A percentile compares a stretch with the other conserved stretches of the same genome.
Conservation (phyloP, 306 rosid genomes). For the cucumber (Cucumis sativus) region DNA sequence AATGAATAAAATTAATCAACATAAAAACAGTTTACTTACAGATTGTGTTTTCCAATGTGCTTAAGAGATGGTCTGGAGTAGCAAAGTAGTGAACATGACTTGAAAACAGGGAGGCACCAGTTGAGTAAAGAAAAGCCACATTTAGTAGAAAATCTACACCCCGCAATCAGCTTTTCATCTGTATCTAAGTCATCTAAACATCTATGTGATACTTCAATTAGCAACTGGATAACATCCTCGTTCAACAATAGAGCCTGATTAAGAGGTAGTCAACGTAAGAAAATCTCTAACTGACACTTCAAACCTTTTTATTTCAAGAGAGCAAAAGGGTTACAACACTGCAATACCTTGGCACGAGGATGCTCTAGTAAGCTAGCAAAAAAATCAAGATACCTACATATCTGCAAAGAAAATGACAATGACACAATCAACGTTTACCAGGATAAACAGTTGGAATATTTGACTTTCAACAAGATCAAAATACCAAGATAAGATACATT, state of each 20-base stretch:
- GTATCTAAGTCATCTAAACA: constrained; percentile 37
- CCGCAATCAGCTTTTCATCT: constrained; percentile 38
- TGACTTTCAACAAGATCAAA: neutral
- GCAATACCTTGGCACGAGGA: constrained; percentile 71
- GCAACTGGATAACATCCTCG: constrained; percentile 44
- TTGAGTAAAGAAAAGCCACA: constrained; percentile 26
- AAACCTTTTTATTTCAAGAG: neutral
- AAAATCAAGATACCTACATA: constrained; percentile 83
- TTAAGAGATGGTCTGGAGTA: constrained; percentile 29
- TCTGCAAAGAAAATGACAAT: constrained; percentile 28
- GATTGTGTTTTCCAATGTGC: constrained; percentile 27
- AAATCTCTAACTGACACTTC: neutral
- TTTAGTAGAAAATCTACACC: constrained; percentile 36
- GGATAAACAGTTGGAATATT: neutral
- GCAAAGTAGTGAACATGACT: constrained; percentile 51
- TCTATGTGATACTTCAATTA: constrained; percentile 49
- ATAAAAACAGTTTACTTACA: constrained; percentile 39
- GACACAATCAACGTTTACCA: neutral
- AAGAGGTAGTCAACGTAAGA: constrained; percentile 2
- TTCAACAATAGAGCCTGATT: constrained; percentile 53
- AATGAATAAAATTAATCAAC: neutral
- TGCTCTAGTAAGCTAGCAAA: constrained; percentile 83
- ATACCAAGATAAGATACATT: neutral
- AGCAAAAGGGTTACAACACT: constrained; percentile 8
- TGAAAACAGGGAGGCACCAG: constrained; percentile 80